Percentiles rank a stretch among this genome's conserved stretches.
phyloP scores from a whole-genome alignment of 2,329 filamentous ascomycete species.

The Cercospora zeina region DNA sequence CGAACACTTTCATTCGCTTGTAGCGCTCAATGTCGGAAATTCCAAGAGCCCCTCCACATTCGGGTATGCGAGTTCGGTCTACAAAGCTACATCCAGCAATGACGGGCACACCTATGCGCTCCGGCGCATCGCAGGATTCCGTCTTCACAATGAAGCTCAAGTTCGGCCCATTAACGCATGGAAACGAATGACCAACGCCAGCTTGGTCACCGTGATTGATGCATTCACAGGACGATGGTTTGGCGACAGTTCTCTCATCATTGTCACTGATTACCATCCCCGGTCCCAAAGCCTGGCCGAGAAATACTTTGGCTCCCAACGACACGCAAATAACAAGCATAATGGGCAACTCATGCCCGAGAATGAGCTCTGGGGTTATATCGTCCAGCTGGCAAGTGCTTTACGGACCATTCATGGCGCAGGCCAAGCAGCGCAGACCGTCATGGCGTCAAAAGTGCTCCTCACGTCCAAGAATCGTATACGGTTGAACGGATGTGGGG shows the following conservation, averaged over 20 bases:
- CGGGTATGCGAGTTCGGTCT: slow-evolving; percentile 89
- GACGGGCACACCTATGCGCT: slow-evolving; percentile 87
- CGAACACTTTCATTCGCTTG: slow-evolving; percentile 88
- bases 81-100: slow-evolving; percentile 87
- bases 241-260: slow-evolving; percentile 89
- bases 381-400: slow-evolving; percentile 86
- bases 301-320: slow-evolving; percentile 61
- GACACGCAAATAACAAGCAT: slow-evolving; percentile 17
- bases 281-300: slow-evolving; percentile 87
- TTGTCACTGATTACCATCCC: slow-evolving; percentile 92
- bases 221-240: slow-evolving; percentile 93
- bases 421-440: slow-evolving; percentile 79
- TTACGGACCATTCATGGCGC: slow-evolving; percentile 80
- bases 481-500: slow-evolving; percentile 80
- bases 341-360: slow-evolving; percentile 52
- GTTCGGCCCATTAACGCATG: slow-evolving; percentile 84
- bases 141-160: slow-evolving; percentile 83
- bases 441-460: slow-evolving; percentile 85
- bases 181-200: slow-evolving; percentile 80
- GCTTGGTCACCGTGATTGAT: slow-evolving; percentile 82
- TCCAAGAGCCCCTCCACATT: slow-evolving; percentile 78
- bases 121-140: slow-evolving; percentile 82
- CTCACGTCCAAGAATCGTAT: slow-evolving; percentile 88
- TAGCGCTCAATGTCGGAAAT: slow-evolving; percentile 79
- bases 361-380: slow-evolving; percentile 82